Evolutionary conservation across 2,329 filamentous ascomycete genomes (phyloP), one percentile per base, ranked within the genome.

Genomic region (Xylaria sp.): DNA sequence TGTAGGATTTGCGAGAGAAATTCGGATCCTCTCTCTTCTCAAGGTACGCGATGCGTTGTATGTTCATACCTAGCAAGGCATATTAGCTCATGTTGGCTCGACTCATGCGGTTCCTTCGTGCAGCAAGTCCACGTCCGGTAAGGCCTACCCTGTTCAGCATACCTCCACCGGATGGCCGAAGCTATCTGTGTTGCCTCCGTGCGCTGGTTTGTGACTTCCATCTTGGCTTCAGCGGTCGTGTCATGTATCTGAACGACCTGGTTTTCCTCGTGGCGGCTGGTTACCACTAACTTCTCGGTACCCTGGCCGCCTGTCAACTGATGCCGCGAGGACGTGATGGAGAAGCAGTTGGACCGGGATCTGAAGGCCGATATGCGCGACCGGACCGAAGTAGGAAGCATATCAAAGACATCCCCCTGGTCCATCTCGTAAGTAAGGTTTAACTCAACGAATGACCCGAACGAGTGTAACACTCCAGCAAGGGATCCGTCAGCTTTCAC

Each of bases 1-100:
- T 79, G 77, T 91, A 92, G 9, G 90, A 83, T 70, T 88, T 87
- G 30, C 90, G 84, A 59, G 87, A 85, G 72, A 88, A 84, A n/a
- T 77, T 74, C 2, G 79, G 66, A 55, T 83, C 80, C 27, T 77
- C 77, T 39, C 79, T 78, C 50, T 86, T 78, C 53, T 86, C 65
- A 24, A 77, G 69, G 76, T 69, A 69, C 75, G 60, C 74, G 45
- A 70, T 67, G 17, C 72, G 72, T 32, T 77, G 73, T 48, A 77
- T 66, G 45, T 70, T 72, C 39, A 70, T 71, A 12, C 73, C 75
- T 77, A 61, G 4, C 11, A n/a, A 14, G 4, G 4, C 42, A 12
- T 2, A 56, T 68, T 34, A 66, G 58, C 45, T 8, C 27, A 12
- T 4, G 53, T 66, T 34, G 64, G 58, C 45, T 8, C 27, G 12